phyloP scores from a whole-genome alignment of 2,329 filamentous ascomycete species.

The Epichloe sylvatica region DNA sequence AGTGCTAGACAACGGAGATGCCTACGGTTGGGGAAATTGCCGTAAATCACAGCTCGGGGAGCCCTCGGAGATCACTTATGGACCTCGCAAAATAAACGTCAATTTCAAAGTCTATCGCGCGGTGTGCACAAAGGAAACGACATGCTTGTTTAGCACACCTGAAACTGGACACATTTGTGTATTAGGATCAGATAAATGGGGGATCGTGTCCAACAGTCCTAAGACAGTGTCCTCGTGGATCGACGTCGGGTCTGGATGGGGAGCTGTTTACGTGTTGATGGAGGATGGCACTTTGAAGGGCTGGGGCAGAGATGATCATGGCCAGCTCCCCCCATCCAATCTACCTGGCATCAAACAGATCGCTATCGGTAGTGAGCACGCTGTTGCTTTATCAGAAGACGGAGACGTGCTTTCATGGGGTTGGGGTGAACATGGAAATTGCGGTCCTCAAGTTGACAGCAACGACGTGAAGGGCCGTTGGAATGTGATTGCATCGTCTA shows the following conservation, averaged over 20 bases:
- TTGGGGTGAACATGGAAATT: constrained; percentile 97
- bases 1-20: constrained; percentile 59
- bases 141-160: constrained; percentile 49
- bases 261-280: constrained; percentile 59
- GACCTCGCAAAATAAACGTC: constrained; percentile 47
- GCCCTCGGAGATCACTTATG: constrained; percentile 37
- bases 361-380: constrained; percentile 83
- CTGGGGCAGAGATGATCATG: constrained; percentile 79
- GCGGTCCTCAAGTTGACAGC: constrained; percentile 52
- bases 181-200: constrained; percentile 65
- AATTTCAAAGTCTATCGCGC: constrained; percentile 51
- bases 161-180: constrained; percentile 47
- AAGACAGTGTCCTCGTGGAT: constrained; percentile 41
- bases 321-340: constrained; percentile 53
- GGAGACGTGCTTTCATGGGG: constrained; percentile 73
- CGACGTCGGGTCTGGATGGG: constrained; percentile 67
- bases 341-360: constrained; percentile 48
- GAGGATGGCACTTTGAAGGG: constrained; percentile 45
- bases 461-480: constrained; percentile 56
- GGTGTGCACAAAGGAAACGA: constrained; percentile 76
- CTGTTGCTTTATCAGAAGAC: constrained; percentile 52
- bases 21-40: constrained; percentile 80
- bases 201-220: constrained; percentile 45
- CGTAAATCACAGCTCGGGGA: constrained; percentile 72
- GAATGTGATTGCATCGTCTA: constrained; percentile 50